Base-by-base conservation (phyloP, 1,139 yeast genomes). In the Suhomyces coccinellae region DNA sequence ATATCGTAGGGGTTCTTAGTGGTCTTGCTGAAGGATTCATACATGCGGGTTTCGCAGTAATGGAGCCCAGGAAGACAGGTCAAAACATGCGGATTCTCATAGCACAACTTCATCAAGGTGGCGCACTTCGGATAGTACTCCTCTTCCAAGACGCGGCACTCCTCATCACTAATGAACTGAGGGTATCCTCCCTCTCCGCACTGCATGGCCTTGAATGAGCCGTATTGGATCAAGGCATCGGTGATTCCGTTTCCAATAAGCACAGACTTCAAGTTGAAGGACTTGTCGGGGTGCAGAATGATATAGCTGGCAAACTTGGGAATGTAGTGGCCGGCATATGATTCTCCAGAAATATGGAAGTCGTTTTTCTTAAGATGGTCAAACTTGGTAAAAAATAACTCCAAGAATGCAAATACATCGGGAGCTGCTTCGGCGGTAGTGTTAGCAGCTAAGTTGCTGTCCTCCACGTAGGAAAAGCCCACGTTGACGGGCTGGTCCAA, bases 281-380 rank as follows among this genome's bases (percentile, higher is more conserved):
- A 66, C 48, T 84, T 75, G 54, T 82, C 85, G 13, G 79, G 78
- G 59, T 81, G 81, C 50, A 68, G 71, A 48, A 84, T 63, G 49
- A 87, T 85, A 58, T 85, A 91, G 41, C 77, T 69, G 20, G 91
- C 91, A 63, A 87, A 82, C 26, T 75, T 79, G 27, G 96, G 96
- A 52, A 87, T 80, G 62, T 87, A 87, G 64, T 86, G 93, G 33
- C 95, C 95, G 27, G 87, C 95, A 58, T 87, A 87, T 12, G 91
- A 84, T 65, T 87, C 95, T 46, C 95, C 95, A 45, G 95, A 81
- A 61, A 87, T 82, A 62, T 86, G 95, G 76, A 87, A 85, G 30
- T 74, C 74, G 50, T 77, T 74, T 7, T 62, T 52, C 29, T 65
- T 52, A 56, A 80, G 82, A 52, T 82, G 73, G 13, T 55, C 52